Percentiles rank a stretch among this genome's conserved stretches.
Conservation (phyloP, 352 stramenopile genomes). For the Pythium periplocum region DNA sequence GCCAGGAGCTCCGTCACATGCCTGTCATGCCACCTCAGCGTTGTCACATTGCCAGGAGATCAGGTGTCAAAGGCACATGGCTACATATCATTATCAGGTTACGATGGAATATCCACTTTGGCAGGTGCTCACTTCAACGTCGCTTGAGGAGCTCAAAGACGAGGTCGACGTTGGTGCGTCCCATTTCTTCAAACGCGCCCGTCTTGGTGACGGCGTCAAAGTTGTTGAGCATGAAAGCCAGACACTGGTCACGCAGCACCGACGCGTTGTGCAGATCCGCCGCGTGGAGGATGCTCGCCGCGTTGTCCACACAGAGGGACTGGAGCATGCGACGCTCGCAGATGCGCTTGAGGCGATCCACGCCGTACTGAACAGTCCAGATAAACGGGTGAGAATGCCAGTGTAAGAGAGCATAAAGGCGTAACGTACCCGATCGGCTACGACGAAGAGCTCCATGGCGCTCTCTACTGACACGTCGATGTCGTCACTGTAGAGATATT, state of each 20-base stretch:
- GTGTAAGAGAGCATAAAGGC: background rate
- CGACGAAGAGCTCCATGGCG: conserved; percentile 94
- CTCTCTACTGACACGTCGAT: conserved; percentile 89
- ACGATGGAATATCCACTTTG: background rate
- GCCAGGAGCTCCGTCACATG: too few relatives aligned
- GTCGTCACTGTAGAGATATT: conserved; percentile 96
- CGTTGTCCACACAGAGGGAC: conserved; percentile 95
- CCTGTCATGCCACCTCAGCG: background rate
- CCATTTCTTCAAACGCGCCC: conserved; percentile 97
- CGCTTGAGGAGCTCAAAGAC: conserved; percentile 96
- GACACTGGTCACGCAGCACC: conserved; percentile 91
- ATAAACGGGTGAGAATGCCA: too few relatives aligned
- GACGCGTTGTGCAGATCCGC: conserved; percentile 94
- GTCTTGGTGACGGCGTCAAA: conserved; percentile 98
- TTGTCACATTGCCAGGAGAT: background rate
- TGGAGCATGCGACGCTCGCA: conserved; percentile 96
- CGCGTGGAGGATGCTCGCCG: conserved; percentile 94
- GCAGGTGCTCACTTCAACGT: conserved; percentile 26
- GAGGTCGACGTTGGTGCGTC: conserved; percentile 96
- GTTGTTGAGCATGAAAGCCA: conserved; percentile 96
- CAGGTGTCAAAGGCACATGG: too few relatives aligned
- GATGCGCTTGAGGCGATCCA: conserved; percentile 87
- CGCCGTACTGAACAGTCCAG: conserved; percentile 47
- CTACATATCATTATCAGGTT: background rate
- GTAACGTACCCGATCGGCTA: conserved; percentile 68